Percentiles rank a stretch among this genome's conserved stretches.
phyloP scores from a whole-genome alignment of 768 basidiomycete species.

The Naematelia encephala region DNA sequence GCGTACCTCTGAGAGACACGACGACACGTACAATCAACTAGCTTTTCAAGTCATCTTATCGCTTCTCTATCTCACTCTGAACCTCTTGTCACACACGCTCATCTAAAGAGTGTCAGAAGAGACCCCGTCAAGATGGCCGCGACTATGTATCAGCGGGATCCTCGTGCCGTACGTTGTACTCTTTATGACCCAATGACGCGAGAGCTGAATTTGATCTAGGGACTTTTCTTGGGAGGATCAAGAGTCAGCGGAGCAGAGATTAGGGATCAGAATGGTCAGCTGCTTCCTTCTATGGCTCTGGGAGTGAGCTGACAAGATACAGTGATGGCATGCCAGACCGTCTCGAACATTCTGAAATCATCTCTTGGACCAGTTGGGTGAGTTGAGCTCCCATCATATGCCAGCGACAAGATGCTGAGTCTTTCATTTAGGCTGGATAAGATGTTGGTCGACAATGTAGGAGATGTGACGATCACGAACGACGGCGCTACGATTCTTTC shows the following conservation, averaged over 20 bases:
- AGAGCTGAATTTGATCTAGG: conserved; percentile 50
- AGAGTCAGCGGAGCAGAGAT: conserved; percentile 92
- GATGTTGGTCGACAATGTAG: conserved; percentile 95
- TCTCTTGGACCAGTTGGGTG: conserved; percentile 91
- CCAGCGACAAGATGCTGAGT: neutral
- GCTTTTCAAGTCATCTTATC: too few relatives aligned
- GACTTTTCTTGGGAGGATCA: conserved; percentile 90
- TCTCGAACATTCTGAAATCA: conserved; percentile 96
- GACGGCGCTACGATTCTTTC: conserved; percentile 99
- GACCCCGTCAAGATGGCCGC: conserved; percentile 46
- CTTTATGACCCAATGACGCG: neutral
- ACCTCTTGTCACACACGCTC: too few relatives aligned
- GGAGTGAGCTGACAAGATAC: conserved; percentile 26
- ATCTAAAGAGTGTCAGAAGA: too few relatives aligned
- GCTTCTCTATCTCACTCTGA: too few relatives aligned
- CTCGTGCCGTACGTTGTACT: conserved; percentile 44
- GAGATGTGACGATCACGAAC: conserved; percentile 99
- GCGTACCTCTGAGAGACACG: too few relatives aligned
- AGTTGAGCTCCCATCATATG: conserved; percentile 54
- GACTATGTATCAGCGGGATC: conserved; percentile 51
- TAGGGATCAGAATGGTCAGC: conserved; percentile 88
- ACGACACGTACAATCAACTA: neutral
- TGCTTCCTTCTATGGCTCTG: neutral
- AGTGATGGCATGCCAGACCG: conserved; percentile 94
- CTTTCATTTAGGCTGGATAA: conserved; percentile 43